A percentile compares a stretch with the other conserved stretches of the same genome.
Evolutionary conservation across 441 rosid genomes (phyloP).

Genomic region (Heliophila coronopifolia): DNA sequence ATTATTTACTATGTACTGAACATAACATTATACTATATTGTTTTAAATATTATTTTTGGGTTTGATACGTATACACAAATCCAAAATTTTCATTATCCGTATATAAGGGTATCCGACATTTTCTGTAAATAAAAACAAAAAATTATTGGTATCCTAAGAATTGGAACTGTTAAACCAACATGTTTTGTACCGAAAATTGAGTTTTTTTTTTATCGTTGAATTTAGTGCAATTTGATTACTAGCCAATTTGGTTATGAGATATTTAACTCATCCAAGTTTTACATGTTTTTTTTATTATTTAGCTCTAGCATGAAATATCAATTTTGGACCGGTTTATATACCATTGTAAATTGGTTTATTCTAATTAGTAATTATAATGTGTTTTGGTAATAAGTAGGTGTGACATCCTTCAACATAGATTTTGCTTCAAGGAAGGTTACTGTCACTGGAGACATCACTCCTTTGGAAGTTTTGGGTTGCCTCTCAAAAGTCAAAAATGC

Average conservation of each 20-base stretch:
- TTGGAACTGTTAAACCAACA: too few relatives aligned
- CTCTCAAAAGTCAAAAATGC: slow-evolving; percentile 79
- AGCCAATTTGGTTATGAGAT: not conserved
- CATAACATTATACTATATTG: too few relatives aligned
- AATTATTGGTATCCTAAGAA: too few relatives aligned
- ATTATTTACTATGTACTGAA: too few relatives aligned
- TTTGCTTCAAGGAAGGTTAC: slow-evolving; percentile 78
- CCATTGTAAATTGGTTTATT: not conserved
- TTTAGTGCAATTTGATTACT: not conserved
- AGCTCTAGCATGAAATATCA: not conserved
- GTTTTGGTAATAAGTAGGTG: slow-evolving; percentile 38
- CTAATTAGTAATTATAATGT: not conserved
- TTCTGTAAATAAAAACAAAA: too few relatives aligned
- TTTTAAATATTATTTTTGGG: too few relatives aligned
- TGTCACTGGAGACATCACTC: slow-evolving; percentile 68
- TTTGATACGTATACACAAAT: too few relatives aligned
- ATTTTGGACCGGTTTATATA: too few relatives aligned
- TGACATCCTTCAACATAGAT: slow-evolving; percentile 74
- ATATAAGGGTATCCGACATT: too few relatives aligned
- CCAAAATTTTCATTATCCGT: too few relatives aligned
- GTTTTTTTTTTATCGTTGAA: too few relatives aligned
- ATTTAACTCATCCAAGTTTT: not conserved
- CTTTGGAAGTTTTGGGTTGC: slow-evolving; percentile 58
- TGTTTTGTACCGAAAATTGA: too few relatives aligned
- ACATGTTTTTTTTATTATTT: not conserved